Percentiles rank a stretch among this genome's conserved stretches.
Evolutionary conservation across 768 basidiomycete species (phyloP).

Genomic region (Lentinula raphanica): DNA sequence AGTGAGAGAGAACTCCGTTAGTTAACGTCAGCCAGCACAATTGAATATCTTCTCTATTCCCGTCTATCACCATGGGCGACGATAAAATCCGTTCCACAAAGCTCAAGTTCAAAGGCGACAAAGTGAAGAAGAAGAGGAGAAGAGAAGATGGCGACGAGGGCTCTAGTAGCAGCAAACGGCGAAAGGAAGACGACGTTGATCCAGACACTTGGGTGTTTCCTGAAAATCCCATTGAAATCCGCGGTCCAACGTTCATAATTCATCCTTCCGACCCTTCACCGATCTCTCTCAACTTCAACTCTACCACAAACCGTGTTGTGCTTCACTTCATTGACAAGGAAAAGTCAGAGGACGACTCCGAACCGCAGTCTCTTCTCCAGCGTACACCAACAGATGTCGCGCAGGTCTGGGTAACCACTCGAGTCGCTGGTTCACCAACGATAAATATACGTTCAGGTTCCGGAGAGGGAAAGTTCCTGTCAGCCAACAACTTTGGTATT

Average conservation of each 20-base stretch:
- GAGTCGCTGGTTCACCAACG: slow-evolving; percentile 76
- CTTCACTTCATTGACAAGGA: slow-evolving; percentile 61
- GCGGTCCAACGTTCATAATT: slow-evolving; percentile 81
- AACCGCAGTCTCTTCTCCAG: slow-evolving; percentile 48
- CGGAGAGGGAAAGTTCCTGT: slow-evolving; percentile 88
- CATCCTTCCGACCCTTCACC: slow-evolving; percentile 80
- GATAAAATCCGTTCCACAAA: slow-evolving; percentile 61
- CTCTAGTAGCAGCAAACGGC: slow-evolving; percentile 4
- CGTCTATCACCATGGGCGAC: neutral
- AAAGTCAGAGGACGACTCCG: slow-evolving; percentile 37
- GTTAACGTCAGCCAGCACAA: neutral
- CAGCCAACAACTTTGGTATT: slow-evolving; percentile 80
- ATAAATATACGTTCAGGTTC: slow-evolving; percentile 83
- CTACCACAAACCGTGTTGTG: slow-evolving; percentile 69
- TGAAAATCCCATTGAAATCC: slow-evolving; percentile 65
- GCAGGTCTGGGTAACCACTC: slow-evolving; percentile 89
- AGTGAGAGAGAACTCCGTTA: neutral
- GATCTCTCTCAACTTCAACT: slow-evolving; percentile 71
- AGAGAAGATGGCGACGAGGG: slow-evolving; percentile 47
- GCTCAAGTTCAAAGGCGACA: slow-evolving; percentile 88
- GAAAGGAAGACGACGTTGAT: slow-evolving; percentile 53
- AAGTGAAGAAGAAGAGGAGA: slow-evolving; percentile 77
- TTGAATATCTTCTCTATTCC: neutral
- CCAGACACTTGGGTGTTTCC: slow-evolving; percentile 80
- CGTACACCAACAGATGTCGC: slow-evolving; percentile 75